These are phyloP conservation scores for Daedaleopsis nitida DNA, from an alignment of 768 basidiomycete species.

Conservation along the genomic window DNA sequence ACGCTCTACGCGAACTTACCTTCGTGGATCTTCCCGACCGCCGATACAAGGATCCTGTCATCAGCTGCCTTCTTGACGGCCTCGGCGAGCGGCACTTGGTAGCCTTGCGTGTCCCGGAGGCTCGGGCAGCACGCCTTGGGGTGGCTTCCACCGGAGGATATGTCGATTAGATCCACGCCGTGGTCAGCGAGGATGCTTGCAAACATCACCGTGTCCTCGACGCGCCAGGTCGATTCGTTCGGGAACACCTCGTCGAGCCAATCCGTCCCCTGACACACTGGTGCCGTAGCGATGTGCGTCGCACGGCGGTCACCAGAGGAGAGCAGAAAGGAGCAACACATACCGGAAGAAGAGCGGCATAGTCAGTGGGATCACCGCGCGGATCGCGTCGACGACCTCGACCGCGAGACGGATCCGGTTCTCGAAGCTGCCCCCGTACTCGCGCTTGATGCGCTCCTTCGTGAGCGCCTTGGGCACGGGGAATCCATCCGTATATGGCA, in stretches of 20 bases:
- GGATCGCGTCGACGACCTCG: conserved; percentile 63
- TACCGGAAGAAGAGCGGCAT: conserved; percentile 77
- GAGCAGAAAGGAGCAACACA: conserved; percentile 31
- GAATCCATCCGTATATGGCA: conserved; percentile 41
- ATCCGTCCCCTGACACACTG: conserved; percentile 70
- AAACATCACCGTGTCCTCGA: conserved; percentile 66
- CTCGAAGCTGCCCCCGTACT: conserved; percentile 50
- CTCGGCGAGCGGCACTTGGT: conserved; percentile 21
- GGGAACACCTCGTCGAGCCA: conserved; percentile 64
- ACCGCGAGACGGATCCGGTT: conserved; percentile 56
- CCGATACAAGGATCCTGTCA: conserved; percentile 45
- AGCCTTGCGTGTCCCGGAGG: conserved; percentile 2
- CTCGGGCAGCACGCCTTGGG: conserved; percentile 46
- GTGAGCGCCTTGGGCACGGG: conserved; percentile 41
- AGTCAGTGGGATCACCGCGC: conserved; percentile 54
- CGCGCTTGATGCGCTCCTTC: conserved; percentile 37
- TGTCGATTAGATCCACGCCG: conserved; percentile 76
- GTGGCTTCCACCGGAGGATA: conserved; percentile 64
- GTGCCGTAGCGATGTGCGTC: conserved; percentile 29
- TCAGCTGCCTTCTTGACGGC: conserved; percentile 47
- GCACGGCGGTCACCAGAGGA: conserved; percentile 25
- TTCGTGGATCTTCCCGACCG: conserved; percentile 58
- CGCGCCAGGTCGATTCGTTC: conserved; percentile 63
- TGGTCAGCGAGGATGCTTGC: conserved; percentile 60
- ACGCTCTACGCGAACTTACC: conserved; percentile 60